These are phyloP conservation scores for Pseudotulostoma volvatum DNA, from an alignment of 495 filamentous ascomycete genomes.

Conservation along the genomic window DNA sequence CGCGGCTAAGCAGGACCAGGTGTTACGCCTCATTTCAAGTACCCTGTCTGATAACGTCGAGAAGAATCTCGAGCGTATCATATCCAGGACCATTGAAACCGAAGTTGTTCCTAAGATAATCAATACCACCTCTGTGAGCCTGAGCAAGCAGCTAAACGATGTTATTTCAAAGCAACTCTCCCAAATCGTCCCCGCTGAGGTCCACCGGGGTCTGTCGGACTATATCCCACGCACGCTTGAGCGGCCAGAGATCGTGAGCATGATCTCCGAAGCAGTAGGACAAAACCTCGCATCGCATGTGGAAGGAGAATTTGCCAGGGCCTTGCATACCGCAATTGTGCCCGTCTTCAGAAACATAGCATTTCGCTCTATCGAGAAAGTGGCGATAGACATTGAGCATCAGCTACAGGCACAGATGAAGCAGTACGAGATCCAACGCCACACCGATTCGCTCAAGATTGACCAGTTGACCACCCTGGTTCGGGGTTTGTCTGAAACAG, in stretches of 20 bases:
- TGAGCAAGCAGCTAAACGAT: slow-evolving; percentile 47
- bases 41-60: slow-evolving; percentile 86
- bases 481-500: slow-evolving; percentile 49
- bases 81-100: slow-evolving; percentile 47
- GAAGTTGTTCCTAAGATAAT: slow-evolving; percentile 44
- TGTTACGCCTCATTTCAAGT: slow-evolving; percentile 73
- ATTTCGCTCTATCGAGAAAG: slow-evolving; percentile 39
- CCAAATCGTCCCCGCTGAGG: slow-evolving; percentile 31
- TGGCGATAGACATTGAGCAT: slow-evolving; percentile 47
- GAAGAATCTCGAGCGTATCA: slow-evolving; percentile 52
- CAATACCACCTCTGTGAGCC: slow-evolving; percentile 29
- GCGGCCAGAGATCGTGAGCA: slow-evolving; percentile 48
- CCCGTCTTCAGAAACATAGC: slow-evolving; percentile 50
- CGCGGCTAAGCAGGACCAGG: slow-evolving; percentile 54
- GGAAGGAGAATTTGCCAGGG: slow-evolving; percentile 46
- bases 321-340: slow-evolving; percentile 42
- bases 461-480: slow-evolving; percentile 65
- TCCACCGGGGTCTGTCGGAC: slow-evolving; percentile 38
- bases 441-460: slow-evolving; percentile 59
- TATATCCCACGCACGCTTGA: slow-evolving; percentile 40
- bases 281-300: slow-evolving; percentile 48
- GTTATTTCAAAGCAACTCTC: slow-evolving; percentile 33
- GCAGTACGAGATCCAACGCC: slow-evolving; percentile 50
- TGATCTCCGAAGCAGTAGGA: slow-evolving; percentile 52
- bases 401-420: slow-evolving; percentile 45